Evolutionary conservation across 1,139 yeast genomes (phyloP).

Genomic region (Kodamaea sp.): DNA sequence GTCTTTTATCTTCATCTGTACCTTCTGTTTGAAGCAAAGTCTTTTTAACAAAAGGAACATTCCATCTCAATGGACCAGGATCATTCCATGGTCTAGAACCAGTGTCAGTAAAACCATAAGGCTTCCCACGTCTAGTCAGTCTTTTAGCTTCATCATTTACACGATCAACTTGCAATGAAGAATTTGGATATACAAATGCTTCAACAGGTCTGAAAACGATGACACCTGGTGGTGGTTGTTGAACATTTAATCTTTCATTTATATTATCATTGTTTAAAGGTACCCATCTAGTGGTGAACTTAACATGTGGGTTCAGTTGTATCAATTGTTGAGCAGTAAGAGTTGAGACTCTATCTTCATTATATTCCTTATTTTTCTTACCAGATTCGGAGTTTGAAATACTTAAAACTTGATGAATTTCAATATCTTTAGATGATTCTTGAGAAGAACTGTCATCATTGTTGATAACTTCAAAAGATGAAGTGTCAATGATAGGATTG

Average conservation of each 20-base stretch:
- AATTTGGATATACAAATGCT: slow-evolving; percentile 76
- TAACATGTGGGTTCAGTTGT: slow-evolving; percentile 28
- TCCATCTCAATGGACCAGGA: slow-evolving; percentile 62
- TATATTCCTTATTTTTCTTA: slow-evolving; percentile 16
- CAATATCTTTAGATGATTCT: slow-evolving; percentile 28
- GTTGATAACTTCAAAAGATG: slow-evolving; percentile 10
- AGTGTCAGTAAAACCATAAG: slow-evolving; percentile 39
- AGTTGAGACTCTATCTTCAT: slow-evolving; percentile 14
- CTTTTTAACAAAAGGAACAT: slow-evolving; percentile 29
- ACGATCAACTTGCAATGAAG: slow-evolving; percentile 67
- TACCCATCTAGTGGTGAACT: slow-evolving; percentile 74
- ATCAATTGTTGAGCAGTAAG: slow-evolving; percentile 24
- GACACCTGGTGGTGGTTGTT: slow-evolving; percentile 88
- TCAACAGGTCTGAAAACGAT: slow-evolving; percentile 82
- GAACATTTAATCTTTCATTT: slow-evolving; percentile 55
- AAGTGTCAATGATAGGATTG: slow-evolving; percentile 45
- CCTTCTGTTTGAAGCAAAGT: slow-evolving; percentile 11
- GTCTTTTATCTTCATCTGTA: slow-evolving; percentile 50
- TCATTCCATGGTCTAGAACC: slow-evolving; percentile 92
- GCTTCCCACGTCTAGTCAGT: slow-evolving; percentile 59
- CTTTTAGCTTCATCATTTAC: slow-evolving; percentile 66
- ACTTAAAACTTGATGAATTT: slow-evolving; percentile 43
- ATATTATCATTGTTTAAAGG: slow-evolving; percentile 59
- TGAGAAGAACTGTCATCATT: slow-evolving; percentile 7
- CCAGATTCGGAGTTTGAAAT: slow-evolving; percentile 22